A percentile compares a stretch with the other conserved stretches of the same genome.
phyloP scores from a whole-genome alignment of 352 stramenopile species.

The Globisporangium parvum region DNA sequence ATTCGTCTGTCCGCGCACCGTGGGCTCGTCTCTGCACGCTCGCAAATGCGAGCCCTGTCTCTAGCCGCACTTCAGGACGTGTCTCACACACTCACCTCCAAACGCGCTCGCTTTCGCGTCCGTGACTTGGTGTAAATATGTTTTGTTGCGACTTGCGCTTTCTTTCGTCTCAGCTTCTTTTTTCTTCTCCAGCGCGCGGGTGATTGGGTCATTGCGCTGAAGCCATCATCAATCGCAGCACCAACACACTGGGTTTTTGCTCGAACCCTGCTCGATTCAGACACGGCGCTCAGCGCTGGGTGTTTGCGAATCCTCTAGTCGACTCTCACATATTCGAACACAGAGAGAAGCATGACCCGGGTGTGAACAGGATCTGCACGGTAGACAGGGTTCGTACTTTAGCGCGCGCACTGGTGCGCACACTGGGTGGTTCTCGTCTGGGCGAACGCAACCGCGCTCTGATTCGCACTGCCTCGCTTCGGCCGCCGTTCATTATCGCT shows the following conservation, averaged over 20 bases:
- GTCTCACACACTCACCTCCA: slow-evolving; percentile 4
- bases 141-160: not conserved
- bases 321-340: too few relatives aligned
- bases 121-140: not conserved
- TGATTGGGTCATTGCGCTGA: slow-evolving; percentile 4
- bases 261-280: too few relatives aligned
- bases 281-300: too few relatives aligned
- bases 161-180: slow-evolving; percentile 14
- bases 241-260: not conserved
- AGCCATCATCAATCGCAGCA: slow-evolving; percentile 6
- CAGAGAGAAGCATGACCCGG: too few relatives aligned
- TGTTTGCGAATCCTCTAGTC: too few relatives aligned
- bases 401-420: not conserved
- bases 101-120: not conserved
- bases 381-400: not conserved
- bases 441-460: not conserved
- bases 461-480: not conserved
- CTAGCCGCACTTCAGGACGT: slow-evolving; percentile 2
- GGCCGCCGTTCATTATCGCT: slow-evolving; percentile 10
- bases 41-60: not conserved
- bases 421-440: not conserved
- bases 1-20: too few relatives aligned
- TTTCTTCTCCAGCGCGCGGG: slow-evolving; percentile 1
- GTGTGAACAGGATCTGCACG: too few relatives aligned
- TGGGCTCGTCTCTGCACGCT: not conserved